Conservation (phyloP, 2,329 filamentous ascomycete genomes). For the Gliomastix tumulicola region DNA sequence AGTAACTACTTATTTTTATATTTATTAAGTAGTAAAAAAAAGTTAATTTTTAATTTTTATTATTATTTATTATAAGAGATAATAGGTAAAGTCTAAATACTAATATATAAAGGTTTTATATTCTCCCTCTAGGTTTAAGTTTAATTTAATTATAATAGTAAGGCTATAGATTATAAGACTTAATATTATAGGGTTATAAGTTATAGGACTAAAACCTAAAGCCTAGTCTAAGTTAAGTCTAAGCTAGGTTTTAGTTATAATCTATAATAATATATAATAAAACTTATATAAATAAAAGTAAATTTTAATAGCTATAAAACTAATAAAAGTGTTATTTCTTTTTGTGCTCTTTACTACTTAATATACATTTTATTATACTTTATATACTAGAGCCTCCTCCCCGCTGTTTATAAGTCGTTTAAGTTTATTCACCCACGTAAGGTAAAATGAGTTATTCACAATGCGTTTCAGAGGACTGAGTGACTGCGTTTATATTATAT, state of each 20-base stretch:
- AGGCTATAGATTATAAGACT: background rate
- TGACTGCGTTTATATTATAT: no score
- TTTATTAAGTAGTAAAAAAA: background rate
- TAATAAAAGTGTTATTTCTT: background rate
- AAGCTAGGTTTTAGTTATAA: conserved; percentile 3
- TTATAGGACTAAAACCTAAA: conserved; percentile 4
- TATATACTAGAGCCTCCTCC: no score
- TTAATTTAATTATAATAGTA: background rate
- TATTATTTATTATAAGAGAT: conserved; percentile 1
- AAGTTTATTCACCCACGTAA: no score
- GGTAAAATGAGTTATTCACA: no score
- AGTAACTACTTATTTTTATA: conserved; percentile 2
- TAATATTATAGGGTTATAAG: conserved; percentile 3
- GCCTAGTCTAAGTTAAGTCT: background rate
- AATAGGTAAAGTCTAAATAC: conserved; percentile 1
- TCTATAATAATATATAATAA: conserved; percentile 5
- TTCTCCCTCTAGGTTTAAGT: no score
- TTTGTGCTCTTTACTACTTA: background rate
- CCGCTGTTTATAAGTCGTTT: no score
- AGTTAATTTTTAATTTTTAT: conserved; percentile 1
- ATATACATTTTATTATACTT: background rate
- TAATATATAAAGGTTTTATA: conserved; percentile 4
- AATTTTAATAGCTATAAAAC: conserved; percentile 5
- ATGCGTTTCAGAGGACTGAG: no score
- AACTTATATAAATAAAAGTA: conserved; percentile 4